These are phyloP conservation scores for Penicillium corylophilum DNA, from an alignment of 2,329 filamentous ascomycete genomes.

Conservation along the genomic window DNA sequence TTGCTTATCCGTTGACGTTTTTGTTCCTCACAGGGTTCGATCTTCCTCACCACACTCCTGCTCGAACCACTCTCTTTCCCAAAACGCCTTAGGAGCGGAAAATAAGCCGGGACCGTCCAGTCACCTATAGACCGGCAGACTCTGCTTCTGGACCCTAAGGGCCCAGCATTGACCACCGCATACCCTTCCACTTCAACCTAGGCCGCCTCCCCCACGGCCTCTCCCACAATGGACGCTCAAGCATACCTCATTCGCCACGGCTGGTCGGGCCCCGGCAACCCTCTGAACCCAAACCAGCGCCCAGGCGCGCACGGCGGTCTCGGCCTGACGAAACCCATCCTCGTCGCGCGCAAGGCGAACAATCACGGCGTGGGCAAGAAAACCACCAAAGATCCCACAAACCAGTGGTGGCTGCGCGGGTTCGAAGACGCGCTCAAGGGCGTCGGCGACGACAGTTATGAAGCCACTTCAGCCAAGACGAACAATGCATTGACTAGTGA, in stretches of 20 bases:
- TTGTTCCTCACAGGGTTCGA: not conserved
- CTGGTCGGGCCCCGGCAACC: constrained; percentile 86
- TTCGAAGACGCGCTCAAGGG: constrained; percentile 88
- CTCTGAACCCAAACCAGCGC: constrained; percentile 67
- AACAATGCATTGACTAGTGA: constrained; percentile 47
- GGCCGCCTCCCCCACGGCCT: not conserved
- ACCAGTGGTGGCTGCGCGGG: constrained; percentile 97
- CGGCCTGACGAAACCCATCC: constrained; percentile 78
- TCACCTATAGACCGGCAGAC: not conserved
- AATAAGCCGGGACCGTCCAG: not conserved
- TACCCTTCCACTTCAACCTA: not conserved
- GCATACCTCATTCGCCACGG: constrained; percentile 81
- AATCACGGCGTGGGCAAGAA: constrained; percentile 80
- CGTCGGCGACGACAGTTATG: constrained; percentile 60
- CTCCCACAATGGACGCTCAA: constrained; percentile 71
- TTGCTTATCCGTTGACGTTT: constrained; percentile 8
- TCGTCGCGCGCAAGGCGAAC: constrained; percentile 79
- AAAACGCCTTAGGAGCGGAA: not conserved
- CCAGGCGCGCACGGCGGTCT: constrained; percentile 59
- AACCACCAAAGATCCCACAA: constrained; percentile 60
- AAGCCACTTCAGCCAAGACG: constrained; percentile 55
- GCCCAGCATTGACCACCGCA: not conserved
- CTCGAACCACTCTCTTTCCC: not conserved
- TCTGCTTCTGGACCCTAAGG: not conserved
- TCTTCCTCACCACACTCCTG: not conserved